These are phyloP conservation scores for Phialophora tarda DNA, from an alignment of 2,329 filamentous ascomycete genomes.

Conservation along the genomic window DNA sequence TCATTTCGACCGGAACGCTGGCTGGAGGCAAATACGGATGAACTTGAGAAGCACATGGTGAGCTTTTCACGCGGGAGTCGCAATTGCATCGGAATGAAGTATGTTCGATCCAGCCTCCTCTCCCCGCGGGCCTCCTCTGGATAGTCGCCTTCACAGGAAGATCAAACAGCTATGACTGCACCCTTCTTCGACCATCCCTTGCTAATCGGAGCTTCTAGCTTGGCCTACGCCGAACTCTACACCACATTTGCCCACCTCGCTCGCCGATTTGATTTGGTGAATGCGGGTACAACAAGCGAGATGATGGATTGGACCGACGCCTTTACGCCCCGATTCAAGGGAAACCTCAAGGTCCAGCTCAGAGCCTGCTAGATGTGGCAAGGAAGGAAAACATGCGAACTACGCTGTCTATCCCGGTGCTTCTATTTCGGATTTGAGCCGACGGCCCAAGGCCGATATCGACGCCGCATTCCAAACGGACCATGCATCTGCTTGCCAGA, in stretches of 20 bases:
- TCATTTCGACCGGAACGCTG: conserved; percentile 51
- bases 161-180: background rate
- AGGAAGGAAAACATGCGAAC: background rate
- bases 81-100: conserved; percentile 49
- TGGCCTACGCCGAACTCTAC: conserved; percentile 45
- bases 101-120: background rate
- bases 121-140: background rate
- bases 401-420: background rate
- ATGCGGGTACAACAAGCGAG: conserved; percentile 40
- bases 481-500: background rate
- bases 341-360: conserved; percentile 16
- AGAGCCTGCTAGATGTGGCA: background rate
- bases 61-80: conserved; percentile 50
- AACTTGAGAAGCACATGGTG: conserved; percentile 48
- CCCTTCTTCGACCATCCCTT: background rate
- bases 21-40: conserved; percentile 45
- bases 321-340: conserved; percentile 20
- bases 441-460: background rate
- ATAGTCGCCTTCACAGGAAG: background rate
- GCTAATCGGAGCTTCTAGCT: conserved; percentile 9
- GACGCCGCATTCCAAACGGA: background rate
- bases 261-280: conserved; percentile 41
- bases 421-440: background rate
- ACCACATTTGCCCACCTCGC: conserved; percentile 41
- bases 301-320: conserved; percentile 38